These are phyloP conservation scores for Eucalyptus regnans DNA, from an alignment of 345 rosid genomes.

Conservation along the genomic window DNA sequence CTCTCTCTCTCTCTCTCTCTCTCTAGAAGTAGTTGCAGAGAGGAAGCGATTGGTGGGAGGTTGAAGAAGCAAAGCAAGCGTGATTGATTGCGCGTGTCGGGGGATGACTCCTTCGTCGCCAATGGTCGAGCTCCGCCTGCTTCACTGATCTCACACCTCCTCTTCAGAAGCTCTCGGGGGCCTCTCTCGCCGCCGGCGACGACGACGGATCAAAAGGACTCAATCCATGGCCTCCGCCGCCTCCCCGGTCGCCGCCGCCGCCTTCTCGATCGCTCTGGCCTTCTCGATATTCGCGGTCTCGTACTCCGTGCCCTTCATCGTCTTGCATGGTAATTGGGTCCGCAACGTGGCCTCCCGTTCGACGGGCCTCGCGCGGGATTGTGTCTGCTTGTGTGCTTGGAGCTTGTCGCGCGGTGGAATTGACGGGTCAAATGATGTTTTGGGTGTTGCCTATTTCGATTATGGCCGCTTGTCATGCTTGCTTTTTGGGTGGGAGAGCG, in stretches of 20 bases:
- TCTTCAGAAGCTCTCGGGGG: background rate
- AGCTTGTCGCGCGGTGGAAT: background rate
- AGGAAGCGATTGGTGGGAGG: background rate
- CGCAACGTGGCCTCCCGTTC: background rate
- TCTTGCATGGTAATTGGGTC: slow-evolving; percentile 47
- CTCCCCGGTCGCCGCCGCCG: background rate
- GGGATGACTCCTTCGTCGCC: background rate
- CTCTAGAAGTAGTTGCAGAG: background rate
- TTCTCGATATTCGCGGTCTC: slow-evolving; percentile 18
- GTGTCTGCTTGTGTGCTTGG: background rate
- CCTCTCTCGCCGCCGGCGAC: background rate
- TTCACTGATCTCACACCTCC: background rate
- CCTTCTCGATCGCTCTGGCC: background rate
- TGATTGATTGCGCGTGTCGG: background rate
- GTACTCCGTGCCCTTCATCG: slow-evolving; percentile 49
- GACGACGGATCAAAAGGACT: background rate
- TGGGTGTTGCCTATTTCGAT: background rate
- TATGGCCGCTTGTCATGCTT: background rate
- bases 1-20: background rate
- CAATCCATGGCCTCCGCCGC: slow-evolving; percentile 13
- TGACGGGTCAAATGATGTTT: background rate
- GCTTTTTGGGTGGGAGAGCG: background rate
- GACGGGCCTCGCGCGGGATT: background rate
- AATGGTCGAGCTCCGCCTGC: background rate
- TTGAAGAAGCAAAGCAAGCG: background rate